Conservation (phyloP, 208 protist species). For the Crithidia brevicula region DNA sequence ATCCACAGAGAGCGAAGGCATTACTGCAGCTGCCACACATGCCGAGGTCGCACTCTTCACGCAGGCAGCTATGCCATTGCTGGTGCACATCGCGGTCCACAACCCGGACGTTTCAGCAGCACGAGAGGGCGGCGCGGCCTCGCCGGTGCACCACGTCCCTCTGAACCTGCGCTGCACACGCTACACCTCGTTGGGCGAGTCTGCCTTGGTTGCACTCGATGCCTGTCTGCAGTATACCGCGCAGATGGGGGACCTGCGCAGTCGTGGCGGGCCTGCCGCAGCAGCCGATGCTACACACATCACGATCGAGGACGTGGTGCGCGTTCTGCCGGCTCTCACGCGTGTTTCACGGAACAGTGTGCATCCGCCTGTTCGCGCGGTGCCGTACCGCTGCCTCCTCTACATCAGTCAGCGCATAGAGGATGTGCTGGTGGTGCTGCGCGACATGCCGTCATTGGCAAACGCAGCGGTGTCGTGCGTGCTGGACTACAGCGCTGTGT, state of each 20-base stretch:
- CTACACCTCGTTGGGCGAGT: conserved; percentile 82
- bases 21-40: conserved; percentile 7
- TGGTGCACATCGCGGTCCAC: conserved; percentile 58
- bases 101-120: conserved; percentile 73
- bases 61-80: conserved; percentile 50
- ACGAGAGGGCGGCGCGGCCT: conserved; percentile 46
- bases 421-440: conserved; percentile 44
- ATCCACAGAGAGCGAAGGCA: too few relatives aligned
- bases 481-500: conserved; percentile 42
- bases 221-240: conserved; percentile 49
- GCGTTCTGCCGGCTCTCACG: conserved; percentile 44
- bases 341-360: conserved; percentile 65
- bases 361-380: conserved; percentile 61
- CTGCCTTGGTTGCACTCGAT: conserved; percentile 66
- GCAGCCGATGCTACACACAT: conserved; percentile 16
- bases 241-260: conserved; percentile 24
- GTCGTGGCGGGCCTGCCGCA: conserved; percentile 3
- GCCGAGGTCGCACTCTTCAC: conserved; percentile 31
- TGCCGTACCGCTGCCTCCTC: conserved; percentile 57
- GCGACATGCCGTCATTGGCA: conserved; percentile 70
- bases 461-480: conserved; percentile 64
- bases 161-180: conserved; percentile 52
- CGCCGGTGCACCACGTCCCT: conserved; percentile 60
- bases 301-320: conserved; percentile 49
- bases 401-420: conserved; percentile 43